Conservation (phyloP, 768 basidiomycete genomes). For the Tulasnella sp. region DNA sequence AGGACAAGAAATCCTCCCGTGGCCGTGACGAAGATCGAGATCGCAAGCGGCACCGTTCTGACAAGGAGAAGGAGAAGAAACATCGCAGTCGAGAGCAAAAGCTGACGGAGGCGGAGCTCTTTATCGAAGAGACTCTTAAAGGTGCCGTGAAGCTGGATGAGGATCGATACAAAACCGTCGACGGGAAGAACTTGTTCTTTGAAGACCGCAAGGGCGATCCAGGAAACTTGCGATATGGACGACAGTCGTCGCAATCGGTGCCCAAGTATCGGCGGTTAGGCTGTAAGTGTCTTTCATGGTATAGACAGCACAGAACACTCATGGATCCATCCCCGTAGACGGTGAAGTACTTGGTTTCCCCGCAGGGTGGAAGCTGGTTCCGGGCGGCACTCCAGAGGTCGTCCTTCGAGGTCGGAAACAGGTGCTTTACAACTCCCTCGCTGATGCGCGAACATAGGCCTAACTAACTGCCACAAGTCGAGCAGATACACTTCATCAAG, state of each 20-base stretch:
- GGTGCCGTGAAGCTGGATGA: neutral
- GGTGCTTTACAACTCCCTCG: neutral
- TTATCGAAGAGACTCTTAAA: slow-evolving; percentile 12
- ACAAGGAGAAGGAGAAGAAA: slow-evolving; percentile 8
- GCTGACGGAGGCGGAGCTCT: slow-evolving; percentile 12
- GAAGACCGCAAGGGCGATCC: slow-evolving; percentile 25
- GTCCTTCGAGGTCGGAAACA: slow-evolving; percentile 6
- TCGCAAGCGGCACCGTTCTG: neutral
- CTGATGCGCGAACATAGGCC: neutral
- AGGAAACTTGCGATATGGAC: slow-evolving; percentile 49
- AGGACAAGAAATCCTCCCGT: neutral
- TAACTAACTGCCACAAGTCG: slow-evolving; percentile 1
- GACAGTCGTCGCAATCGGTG: slow-evolving; percentile 56
- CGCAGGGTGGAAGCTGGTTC: slow-evolving; percentile 29
- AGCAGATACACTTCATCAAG: slow-evolving; percentile 15
- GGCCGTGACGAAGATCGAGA: neutral
- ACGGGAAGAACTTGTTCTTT: slow-evolving; percentile 16
- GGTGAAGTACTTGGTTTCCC: slow-evolving; percentile 65
- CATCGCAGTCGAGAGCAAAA: neutral
- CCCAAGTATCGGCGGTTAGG: slow-evolving; percentile 61
- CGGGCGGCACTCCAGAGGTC: slow-evolving; percentile 4
- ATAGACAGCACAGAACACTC: neutral
- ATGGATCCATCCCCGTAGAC: slow-evolving; percentile 39
- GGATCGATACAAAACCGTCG: neutral
- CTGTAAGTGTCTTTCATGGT: slow-evolving; percentile 45